Evolutionary conservation across 345 rosid species (phyloP).

Genomic region (Bruguiera parviflora): DNA sequence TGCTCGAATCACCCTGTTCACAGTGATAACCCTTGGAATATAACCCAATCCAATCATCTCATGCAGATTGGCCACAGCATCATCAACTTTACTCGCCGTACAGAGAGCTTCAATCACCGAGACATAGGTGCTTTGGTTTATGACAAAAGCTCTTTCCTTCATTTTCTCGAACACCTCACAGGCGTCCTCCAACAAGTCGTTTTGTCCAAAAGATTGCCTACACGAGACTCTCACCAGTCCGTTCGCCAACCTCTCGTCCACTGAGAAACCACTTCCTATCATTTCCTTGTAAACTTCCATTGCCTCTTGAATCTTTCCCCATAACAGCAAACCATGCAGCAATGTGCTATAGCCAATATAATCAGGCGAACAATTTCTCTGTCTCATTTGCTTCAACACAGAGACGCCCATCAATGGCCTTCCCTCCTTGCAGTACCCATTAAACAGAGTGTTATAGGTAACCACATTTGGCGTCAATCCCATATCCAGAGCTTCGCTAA

Average conservation of each 20-base stretch:
- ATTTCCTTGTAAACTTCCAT: constrained; percentile 41
- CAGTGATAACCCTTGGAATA: constrained; percentile 34
- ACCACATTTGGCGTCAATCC: constrained; percentile 48
- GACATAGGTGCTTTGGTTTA: constrained; percentile 26
- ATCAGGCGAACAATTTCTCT: constrained; percentile 47
- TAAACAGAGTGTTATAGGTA: constrained; percentile 55
- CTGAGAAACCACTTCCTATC: constrained; percentile 37
- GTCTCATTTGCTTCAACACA: constrained; percentile 52
- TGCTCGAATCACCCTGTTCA: constrained; percentile 39
- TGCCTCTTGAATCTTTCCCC: constrained; percentile 43
- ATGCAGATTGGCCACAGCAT: constrained; percentile 32
- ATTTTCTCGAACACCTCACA: constrained; percentile 45
- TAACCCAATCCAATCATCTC: constrained; percentile 34
- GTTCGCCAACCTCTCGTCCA: constrained; percentile 39
- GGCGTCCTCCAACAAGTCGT: constrained; percentile 37
- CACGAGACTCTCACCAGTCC: constrained; percentile 45
- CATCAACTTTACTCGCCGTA: constrained; percentile 30
- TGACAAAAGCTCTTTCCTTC: constrained; percentile 14
- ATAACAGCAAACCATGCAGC: constrained; percentile 48
- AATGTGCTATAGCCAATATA: constrained; percentile 47
- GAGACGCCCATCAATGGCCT: constrained; percentile 43
- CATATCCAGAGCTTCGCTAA: constrained; percentile 42
- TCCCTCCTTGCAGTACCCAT: constrained; percentile 58
- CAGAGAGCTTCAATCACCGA: constrained; percentile 38
- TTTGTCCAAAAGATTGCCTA: constrained; percentile 31